Conservation (phyloP, 164 flowering plant species). For the Malania oleifera region DNA sequence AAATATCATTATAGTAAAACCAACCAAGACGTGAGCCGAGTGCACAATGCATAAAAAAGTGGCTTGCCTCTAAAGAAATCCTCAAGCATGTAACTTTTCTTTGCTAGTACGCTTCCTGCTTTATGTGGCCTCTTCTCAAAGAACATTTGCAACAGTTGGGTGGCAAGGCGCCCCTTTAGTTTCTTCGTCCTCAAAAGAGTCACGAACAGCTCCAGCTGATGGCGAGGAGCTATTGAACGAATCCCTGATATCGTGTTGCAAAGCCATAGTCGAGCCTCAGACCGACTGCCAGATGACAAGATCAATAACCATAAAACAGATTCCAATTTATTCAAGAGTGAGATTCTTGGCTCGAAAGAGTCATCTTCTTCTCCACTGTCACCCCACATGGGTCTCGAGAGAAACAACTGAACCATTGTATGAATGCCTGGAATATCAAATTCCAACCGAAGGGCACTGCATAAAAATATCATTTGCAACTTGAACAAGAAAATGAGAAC, state of each 20-base stretch:
- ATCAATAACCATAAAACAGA: constrained; percentile 50
- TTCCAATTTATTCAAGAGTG: constrained; percentile 50
- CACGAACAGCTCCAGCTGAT: constrained; percentile 55
- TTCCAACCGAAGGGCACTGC: no score
- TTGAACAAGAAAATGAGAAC: no score
- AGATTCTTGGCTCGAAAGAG: constrained; percentile 22
- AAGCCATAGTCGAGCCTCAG: constrained; percentile 88
- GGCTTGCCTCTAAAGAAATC: constrained; percentile 67
- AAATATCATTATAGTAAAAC: no score
- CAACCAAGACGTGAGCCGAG: neutral
- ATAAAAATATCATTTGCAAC: no score
- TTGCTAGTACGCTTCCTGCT: constrained; percentile 53
- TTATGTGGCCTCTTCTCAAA: constrained; percentile 62
- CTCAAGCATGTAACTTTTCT: constrained; percentile 51
- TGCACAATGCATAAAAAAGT: neutral
- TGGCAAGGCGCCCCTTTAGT: constrained; percentile 34
- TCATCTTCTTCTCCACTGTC: constrained; percentile 22
- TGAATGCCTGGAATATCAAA: no score
- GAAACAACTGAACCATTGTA: constrained; percentile 58
- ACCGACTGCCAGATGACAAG: constrained; percentile 45
- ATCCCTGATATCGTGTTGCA: constrained; percentile 55
- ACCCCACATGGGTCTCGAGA: constrained; percentile 35
- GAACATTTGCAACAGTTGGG: constrained; percentile 63
- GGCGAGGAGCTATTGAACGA: constrained; percentile 34
- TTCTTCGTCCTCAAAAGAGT: constrained; percentile 48